Evolutionary conservation across 345 rosid genomes (phyloP).

Genomic region (Aquilaria malaccensis): DNA sequence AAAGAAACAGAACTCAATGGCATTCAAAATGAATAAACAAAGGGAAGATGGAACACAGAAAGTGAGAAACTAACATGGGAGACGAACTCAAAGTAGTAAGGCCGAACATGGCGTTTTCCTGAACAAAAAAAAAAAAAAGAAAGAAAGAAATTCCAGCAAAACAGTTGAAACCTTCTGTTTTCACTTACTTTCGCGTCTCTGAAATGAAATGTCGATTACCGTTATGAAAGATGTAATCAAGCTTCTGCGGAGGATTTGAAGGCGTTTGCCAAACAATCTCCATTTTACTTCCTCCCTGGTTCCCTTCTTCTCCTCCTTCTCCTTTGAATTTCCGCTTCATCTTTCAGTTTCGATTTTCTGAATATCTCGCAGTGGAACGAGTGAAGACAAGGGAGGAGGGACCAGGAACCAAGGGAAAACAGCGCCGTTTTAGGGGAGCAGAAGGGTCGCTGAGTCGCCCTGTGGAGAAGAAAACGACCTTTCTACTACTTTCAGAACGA

Average conservation of each 20-base stretch:
- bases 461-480: conserved; percentile 6
- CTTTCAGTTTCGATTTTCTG: not conserved
- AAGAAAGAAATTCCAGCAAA: not conserved
- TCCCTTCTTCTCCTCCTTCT: conserved; percentile 14
- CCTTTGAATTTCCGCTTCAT: conserved; percentile 29
- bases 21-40: not conserved
- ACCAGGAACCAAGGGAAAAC: not conserved
- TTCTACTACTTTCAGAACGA: conserved; percentile 1
- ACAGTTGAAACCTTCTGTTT: not conserved
- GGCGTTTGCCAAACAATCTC: conserved; percentile 67
- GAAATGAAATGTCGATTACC: conserved; percentile 28
- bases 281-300: conserved; percentile 16
- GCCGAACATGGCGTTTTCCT: conserved; percentile 84
- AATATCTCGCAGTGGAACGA: conserved; percentile 1
- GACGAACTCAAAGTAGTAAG: conserved; percentile 85
- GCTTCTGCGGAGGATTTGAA: conserved; percentile 50
- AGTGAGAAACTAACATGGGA: conserved; percentile 50
- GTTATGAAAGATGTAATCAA: conserved; percentile 57
- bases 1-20: conserved; percentile 17
- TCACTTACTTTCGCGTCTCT: too few species aligned
- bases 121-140: conserved; percentile 3
- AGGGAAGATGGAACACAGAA: not conserved
- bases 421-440: conserved; percentile 5
- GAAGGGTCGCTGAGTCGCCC: not conserved
- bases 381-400: not conserved